phyloP scores from a whole-genome alignment of 225 moss, liverwort and hornwort species.

The Rhytidiadelphus loreus region DNA sequence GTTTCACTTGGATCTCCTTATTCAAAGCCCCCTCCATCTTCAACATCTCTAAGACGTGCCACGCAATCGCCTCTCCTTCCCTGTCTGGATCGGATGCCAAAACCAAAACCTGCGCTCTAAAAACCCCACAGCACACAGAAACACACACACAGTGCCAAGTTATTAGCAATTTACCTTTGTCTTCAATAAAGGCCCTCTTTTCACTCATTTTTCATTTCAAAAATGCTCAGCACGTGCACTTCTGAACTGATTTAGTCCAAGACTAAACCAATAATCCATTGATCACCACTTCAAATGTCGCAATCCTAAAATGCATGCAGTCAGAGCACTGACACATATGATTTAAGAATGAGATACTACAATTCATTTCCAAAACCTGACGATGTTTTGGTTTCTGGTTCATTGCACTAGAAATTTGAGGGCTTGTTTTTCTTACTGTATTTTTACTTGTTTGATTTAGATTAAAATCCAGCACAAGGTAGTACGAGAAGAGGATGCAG shows the following conservation, averaged over 20 bases:
- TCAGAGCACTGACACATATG: neutral
- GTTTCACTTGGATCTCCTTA: conserved; percentile 49
- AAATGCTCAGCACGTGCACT: neutral
- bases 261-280: neutral
- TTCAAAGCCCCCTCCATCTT: conserved; percentile 65
- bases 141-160: neutral
- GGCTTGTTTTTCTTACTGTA: neutral
- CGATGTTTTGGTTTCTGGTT: neutral
- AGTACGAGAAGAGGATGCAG: neutral
- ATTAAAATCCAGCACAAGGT: neutral
- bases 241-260: neutral
- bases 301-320: neutral
- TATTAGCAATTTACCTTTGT: neutral
- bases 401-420: neutral
- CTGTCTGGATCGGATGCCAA: conserved; percentile 96
- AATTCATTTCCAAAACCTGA: neutral
- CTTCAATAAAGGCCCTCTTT: neutral
- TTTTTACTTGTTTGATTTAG: neutral
- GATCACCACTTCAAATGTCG: neutral
- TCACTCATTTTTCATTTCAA: neutral
- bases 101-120: conserved; percentile 68
- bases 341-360: neutral
- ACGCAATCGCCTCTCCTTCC: conserved; percentile 98
- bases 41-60: conserved; percentile 93
- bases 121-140: neutral